Base-by-base conservation (phyloP, 805 yeast genomes). In the Torulaspora gathmanii region DNA sequence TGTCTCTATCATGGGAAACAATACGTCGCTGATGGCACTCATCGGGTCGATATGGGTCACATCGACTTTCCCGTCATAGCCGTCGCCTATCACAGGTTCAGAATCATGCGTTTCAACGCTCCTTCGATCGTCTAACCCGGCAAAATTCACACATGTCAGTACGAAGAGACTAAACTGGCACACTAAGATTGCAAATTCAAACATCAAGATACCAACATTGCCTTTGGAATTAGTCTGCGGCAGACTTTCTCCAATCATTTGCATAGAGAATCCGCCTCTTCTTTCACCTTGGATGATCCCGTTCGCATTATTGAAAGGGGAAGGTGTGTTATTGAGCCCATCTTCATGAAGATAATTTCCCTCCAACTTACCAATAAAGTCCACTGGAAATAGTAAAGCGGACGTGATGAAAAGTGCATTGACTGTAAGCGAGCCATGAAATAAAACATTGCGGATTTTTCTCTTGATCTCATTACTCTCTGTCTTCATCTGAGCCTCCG, bases 211-310 rank as follows among this genome's bases (percentile, higher is more conserved):
- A 43, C 33, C 67, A 43, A 56, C 53, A 63, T 48, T 71, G 49
- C 51, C 73, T 30, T 34, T 61, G 36, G 48, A 56, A 46, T 53
- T 68, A 44, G 55, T 68, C 46, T 37, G 61, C 47, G 67, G 73
- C 27, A 61, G 55, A 25, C 51, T 50, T 45, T 78, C 81, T 0
- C 83, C 83, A 17, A 77, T 70, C 15, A 75, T 51, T 48, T 74
- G 76, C 20, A 76, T 40, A 3, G 70, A 54, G 15, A 70, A 46
- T 7, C 67, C 57, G 1, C 78, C 78, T 33, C 54, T 52, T 30
- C 53, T 34, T 40, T 64, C 65, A 27, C 68, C 68, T 42, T 52
- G 54, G 11, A 61, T 43, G 2, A 60, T 20, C 5, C 60, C 64
- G 29, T 55, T 45, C 2, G 44, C 52, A 44, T 57, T 56, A 19